Base-by-base conservation (phyloP, 169 alveolate genomes). In the Plasmodium billcollinsi region DNA sequence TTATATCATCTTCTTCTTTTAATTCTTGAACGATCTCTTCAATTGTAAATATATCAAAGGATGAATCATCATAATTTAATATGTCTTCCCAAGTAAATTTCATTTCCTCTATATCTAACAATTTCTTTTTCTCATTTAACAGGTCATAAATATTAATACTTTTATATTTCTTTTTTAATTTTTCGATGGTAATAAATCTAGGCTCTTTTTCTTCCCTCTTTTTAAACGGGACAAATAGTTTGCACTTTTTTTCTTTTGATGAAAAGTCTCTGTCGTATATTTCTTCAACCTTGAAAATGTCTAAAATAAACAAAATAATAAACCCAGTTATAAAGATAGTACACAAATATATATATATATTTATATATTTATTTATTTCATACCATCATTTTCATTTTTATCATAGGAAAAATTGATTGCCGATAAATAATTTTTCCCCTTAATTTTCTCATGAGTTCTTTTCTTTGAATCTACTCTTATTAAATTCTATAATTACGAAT, bases 141-240 rank as follows among this genome's bases (percentile, higher is more conserved):
- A 72, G 39, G 52, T 83, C 91, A 39, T 83, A 70, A 33, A 83
- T 83, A 69, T 69, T 83, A 73, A 83, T 83, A 26, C 83, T 83
- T 58, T 83, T 83, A 49, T 83, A 83, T 69, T 69, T 21, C 20
- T 83, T 83, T 49, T 83, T 83, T 83, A 83, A 18, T 63, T 83
- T 83, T 83, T 83, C 91, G 43, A 83, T 83, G 26, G 91, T 69
- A 33, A 83, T 83, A 83, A 83, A 83, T 58, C 91, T 33, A 26
- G 91, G 91, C 20, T 83, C 91, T 49, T 54, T 83, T 45, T 83
- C 91, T 56, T 50, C 45, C 59, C 59, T 67, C 61, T 83, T 83
- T 54, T 83, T 83, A 65, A 54, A 83, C 11, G 91, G 80, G 24
- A 83, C 85, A 63, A 83, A 83, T 24, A 83, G 65, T 72, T 83